These are phyloP conservation scores for Saksenaea vasiformis DNA, from an alignment of 371 early-diverging fungal genomes.

Conservation along the genomic window DNA sequence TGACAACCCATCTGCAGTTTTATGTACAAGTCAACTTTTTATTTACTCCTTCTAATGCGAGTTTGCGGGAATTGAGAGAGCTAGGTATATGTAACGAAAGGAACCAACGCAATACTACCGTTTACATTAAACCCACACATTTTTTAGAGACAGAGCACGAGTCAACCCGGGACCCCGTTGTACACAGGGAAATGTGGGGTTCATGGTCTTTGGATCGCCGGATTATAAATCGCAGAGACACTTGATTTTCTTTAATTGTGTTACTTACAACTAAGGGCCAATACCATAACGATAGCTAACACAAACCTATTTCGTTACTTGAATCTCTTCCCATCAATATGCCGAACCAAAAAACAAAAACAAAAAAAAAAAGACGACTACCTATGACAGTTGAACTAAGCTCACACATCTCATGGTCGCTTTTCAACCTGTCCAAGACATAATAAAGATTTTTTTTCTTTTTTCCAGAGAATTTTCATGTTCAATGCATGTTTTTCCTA, in stretches of 20 bases:
- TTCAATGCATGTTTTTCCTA: background rate
- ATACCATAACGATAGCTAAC: no score
- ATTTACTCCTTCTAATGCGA: background rate
- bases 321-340: background rate
- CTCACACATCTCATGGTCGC: background rate
- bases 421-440: constrained; percentile 1
- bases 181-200: background rate
- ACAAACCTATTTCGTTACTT: no score
- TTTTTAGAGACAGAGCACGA: background rate
- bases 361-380: background rate
- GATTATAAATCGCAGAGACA: background rate
- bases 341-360: background rate
- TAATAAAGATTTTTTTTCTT: background rate
- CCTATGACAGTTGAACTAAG: background rate
- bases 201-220: background rate
- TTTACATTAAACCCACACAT: background rate
- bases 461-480: background rate
- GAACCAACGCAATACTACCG: background rate
- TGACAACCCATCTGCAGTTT: background rate
- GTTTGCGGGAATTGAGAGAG: background rate
- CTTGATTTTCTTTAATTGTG: background rate
- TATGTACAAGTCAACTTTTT: background rate
- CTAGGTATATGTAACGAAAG: background rate
- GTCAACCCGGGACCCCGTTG: background rate
- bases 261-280: background rate